Conservation (phyloP, 2,329 filamentous ascomycete genomes). For the Aureobasidium vineae region DNA sequence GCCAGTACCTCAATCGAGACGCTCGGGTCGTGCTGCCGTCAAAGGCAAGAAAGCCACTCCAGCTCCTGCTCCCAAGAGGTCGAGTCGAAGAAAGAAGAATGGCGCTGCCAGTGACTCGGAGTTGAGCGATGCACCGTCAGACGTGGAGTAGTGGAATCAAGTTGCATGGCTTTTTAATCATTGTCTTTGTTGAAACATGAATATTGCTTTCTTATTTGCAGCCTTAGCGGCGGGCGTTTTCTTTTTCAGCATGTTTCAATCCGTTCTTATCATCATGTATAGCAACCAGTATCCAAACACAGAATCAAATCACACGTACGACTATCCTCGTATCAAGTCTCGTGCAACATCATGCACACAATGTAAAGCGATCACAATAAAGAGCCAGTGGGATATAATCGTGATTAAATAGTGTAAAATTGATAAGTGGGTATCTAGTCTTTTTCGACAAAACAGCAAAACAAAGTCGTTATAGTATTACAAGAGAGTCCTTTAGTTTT, state of each 20-base stretch:
- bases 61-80: constrained; percentile 22
- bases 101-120: constrained; percentile 33
- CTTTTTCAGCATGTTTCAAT: background rate
- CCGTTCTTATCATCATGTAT: constrained; percentile 2
- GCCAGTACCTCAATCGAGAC: background rate
- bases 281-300: constrained; percentile 7
- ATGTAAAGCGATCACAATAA: background rate
- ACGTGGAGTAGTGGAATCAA: constrained; percentile 29
- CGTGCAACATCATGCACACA: background rate
- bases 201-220: constrained; percentile 2
- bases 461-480: constrained; percentile 13
- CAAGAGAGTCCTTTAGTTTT: background rate
- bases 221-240: constrained; percentile 3
- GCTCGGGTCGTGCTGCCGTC: background rate
- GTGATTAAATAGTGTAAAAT: background rate
- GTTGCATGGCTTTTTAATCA: background rate
- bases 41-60: constrained; percentile 26
- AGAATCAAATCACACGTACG: background rate
- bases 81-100: constrained; percentile 32
- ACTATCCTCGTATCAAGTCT: background rate
- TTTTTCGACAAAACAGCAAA: background rate
- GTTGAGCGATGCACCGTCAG: constrained; percentile 34
- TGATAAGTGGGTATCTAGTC: constrained; percentile 15
- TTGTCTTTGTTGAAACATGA: constrained; percentile 1
- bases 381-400: background rate